These are phyloP conservation scores for Leptoxyphium fumago DNA, from an alignment of 2,329 filamentous ascomycete species.

Conservation along the genomic window DNA sequence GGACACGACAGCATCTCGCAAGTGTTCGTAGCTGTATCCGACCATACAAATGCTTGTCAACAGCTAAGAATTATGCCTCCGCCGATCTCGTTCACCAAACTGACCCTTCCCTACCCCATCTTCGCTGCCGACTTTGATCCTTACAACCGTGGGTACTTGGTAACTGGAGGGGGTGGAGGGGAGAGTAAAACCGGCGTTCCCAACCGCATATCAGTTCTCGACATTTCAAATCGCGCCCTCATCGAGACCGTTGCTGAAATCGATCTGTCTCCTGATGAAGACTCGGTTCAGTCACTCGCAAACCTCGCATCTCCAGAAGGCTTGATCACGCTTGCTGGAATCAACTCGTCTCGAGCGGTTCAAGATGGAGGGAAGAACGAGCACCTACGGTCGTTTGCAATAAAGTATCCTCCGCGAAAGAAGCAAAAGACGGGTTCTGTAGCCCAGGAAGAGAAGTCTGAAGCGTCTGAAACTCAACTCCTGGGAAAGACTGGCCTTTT, in stretches of 20 bases:
- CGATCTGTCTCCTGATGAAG: constrained; percentile 68
- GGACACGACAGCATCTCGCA: too few species aligned
- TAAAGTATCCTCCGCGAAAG: constrained; percentile 40
- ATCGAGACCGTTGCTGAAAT: constrained; percentile 53
- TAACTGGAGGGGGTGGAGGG: constrained; percentile 81
- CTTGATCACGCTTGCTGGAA: constrained; percentile 50
- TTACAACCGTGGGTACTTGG: constrained; percentile 55
- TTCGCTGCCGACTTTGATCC: constrained; percentile 83
- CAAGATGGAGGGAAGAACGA: constrained; percentile 64
- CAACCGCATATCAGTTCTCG: constrained; percentile 73
- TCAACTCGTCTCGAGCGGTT: constrained; percentile 65
- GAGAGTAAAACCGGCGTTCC: constrained; percentile 65
- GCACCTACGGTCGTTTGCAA: constrained; percentile 64
- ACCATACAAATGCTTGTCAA: too few species aligned
- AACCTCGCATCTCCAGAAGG: constrained; percentile 47
- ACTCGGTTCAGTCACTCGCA: constrained; percentile 73
- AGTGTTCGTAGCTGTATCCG: too few species aligned
- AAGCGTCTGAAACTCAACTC: constrained; percentile 25
- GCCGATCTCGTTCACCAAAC: constrained; percentile 37
- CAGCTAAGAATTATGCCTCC: constrained; percentile 8
- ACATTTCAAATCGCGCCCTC: constrained; percentile 52
- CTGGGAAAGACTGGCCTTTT: constrained; percentile 40
- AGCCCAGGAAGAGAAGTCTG: constrained; percentile 21
- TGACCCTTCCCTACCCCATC: constrained; percentile 65
- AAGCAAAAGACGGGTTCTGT: constrained; percentile 19